Base-by-base conservation (phyloP, 2,329 filamentous ascomycete species). In the Leptographium wingfieldii region DNA sequence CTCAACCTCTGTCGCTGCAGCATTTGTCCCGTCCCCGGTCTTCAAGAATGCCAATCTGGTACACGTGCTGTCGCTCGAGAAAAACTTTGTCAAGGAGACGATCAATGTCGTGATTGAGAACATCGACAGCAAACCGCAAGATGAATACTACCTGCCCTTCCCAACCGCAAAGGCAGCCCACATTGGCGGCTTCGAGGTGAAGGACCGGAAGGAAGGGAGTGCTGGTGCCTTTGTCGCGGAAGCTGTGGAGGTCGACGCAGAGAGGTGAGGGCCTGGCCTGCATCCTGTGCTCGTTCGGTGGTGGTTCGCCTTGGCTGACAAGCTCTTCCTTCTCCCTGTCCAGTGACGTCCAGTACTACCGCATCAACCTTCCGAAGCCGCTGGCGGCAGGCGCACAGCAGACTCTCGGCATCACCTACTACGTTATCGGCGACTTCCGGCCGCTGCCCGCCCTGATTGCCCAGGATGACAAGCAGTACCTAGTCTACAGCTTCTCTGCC, bases 81-180 rank as follows among this genome's bases (percentile, higher is more conserved):
- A 96, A 79, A 88, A 85, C 66, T 97, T 94, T 69, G 85, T 86
- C 59, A 86, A 91, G 70, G 92, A 97, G 74, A 87, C 86, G 16
- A 84, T 96, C 79, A 96, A 97, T 74, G 86, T 96, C n/a, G 80
- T 95, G 57, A 84, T 99, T 64, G 88, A 96, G 77, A 99, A 99
- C 72, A 79, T 88, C 66, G 89, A 87, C 69, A 80, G 81, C 63
- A 77, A 86, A 65, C 81, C 91, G 22, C 92, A 97, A 71, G 83
- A 84, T 71, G 87, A 95, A 73, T 99, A 99, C 80, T 97, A 87
- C 73, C 69, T 99, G 58, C 89, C 92, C 3, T 95, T 99, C 70
- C 86, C 89, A 60, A 78, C 85, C 61, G 81, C 86, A 64, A 79
- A 90, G 73, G 82, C 96, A 68, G 81, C 83, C 64, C 85, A 82